Base-by-base conservation (phyloP, 1,284 basidiomycete genomes). In the Xerocomus amazonicus region DNA sequence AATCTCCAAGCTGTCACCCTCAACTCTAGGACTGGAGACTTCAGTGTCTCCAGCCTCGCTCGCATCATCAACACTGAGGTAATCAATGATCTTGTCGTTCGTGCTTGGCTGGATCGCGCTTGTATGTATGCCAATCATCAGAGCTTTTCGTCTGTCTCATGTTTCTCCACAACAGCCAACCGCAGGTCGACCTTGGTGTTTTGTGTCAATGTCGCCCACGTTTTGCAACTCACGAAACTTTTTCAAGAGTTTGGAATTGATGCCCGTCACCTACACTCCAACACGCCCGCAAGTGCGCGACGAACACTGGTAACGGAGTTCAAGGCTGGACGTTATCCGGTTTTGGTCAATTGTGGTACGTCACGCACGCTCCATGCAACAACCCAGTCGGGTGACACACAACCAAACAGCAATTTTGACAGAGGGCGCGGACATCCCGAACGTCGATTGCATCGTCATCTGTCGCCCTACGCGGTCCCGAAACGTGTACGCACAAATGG, bases 401-500 rank as follows among this genome's bases (percentile, higher is more conserved):
- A 50, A 48, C 45, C 26, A 27, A 42, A 17, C 47, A 92, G 90
- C 88, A 23, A 90, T 98, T 45, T 74, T 98, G 56, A 95, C 92
- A 0, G 94, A 97, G 71, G 93, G 93, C 2, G 80, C 91, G 7
- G 92, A 94, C 69, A 90, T 95, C 43, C 91, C 90, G 1, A 90
- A 91, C 59, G 90, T 97, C 47, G 96, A 98, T 61, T 97, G 94
- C 56, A 79, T 97, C 8, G 68, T 97, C 26, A 74, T 98, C 9
- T 92, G 87, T 16, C 78, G 89, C 31, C 92, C 95, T 9, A 97
- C 96, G 0, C 77, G 87, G 26, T 97, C 93, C 10, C 77, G 83
- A 29, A 97, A 96, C 65, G 69, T 97, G 8, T 94, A 95, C 59
- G 82, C 89, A 4, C 96, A 98, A 63, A 99, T 98, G 94, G 91